Evolutionary conservation across 2,329 filamentous ascomycete species (phyloP), one percentile per base, ranked within the genome.

Genomic region (Onygenales sp.): DNA sequence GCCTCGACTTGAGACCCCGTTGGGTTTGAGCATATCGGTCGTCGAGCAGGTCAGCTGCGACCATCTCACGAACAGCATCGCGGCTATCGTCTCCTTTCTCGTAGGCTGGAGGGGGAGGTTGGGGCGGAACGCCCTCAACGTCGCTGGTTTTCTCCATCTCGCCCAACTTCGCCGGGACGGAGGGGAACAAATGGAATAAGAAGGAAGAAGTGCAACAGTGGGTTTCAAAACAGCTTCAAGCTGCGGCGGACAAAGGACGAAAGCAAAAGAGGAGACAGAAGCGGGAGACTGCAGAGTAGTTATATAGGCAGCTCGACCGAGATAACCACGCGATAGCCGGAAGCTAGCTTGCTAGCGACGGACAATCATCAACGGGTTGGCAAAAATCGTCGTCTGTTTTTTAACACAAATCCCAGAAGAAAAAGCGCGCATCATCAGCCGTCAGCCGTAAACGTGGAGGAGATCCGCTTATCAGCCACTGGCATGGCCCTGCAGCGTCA

Each of bases 1-100:
- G 70, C 51, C 71, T 67, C 37, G 63, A 72, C 53, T 71, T 71
- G 40, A 74, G 62, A 8, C 70, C 70, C 40, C 71, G 70, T 57
- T 72, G 59, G 42, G 70, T 73, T 11, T 63, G 64, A 31, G 56
- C 59, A 54, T 73, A 73, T 17, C 70, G 66, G 42, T 68, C 65
- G 56, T 73, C 71, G 7, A 71, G 65, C 21, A 73, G 56, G 42
- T 72, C 67, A 4, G 63, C 65, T 52, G 69, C 69, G 51, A 73
- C 64, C 55, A 73, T 60, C n/a, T 64, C 57, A 50, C 65, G 65
- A 36, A 67, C 56, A 2, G 60, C 53, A 46, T 60, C 58, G 1
- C 55, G 37, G 40, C 64, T 65, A 17, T 13, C 34, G 6, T 50
- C 36, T 32, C 36, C 53, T 37, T 49, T 53, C 32, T 53, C 51